Percentiles rank a stretch among this genome's conserved stretches.
Evolutionary conservation across 306 rosid species (phyloP).

Genomic region (Luffa aegyptiaca): DNA sequence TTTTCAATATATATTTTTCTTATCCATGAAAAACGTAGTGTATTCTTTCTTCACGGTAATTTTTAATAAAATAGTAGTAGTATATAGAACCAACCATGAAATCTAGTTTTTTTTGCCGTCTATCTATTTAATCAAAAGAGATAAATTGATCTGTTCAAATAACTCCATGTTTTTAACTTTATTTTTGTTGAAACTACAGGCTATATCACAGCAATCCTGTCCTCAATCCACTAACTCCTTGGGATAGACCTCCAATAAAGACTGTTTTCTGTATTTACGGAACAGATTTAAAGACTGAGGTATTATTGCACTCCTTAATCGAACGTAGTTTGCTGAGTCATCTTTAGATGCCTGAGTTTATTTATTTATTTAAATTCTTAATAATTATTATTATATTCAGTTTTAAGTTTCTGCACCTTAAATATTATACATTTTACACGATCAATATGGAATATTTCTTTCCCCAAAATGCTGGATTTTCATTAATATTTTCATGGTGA

Average conservation of each 20-base stretch:
- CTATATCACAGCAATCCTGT: constrained; percentile 72
- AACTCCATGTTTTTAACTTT: background rate
- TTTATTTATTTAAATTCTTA: background rate
- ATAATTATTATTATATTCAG: background rate
- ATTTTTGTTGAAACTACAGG: constrained; percentile 41
- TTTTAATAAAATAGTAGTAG: background rate
- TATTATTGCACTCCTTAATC: constrained; percentile 20
- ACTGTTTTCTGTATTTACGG: constrained; percentile 92
- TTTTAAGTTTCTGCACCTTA: background rate
- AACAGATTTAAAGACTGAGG: constrained; percentile 79
- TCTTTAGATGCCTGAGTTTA: no score
- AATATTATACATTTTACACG: background rate
- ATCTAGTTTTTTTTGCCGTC: background rate
- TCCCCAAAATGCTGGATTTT: background rate
- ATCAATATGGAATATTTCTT: background rate
- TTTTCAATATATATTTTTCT: background rate
- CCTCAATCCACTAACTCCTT: constrained; percentile 88
- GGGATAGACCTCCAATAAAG: constrained; percentile 96
- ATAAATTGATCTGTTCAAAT: background rate
- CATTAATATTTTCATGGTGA: background rate
- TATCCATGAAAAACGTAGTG: background rate
- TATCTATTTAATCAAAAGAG: background rate
- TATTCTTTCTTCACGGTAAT: background rate
- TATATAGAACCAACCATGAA: background rate
- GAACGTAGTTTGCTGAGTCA: background rate